A percentile compares a stretch with the other conserved stretches of the same genome.
Evolutionary conservation across 2,329 filamentous ascomycete genomes (phyloP).

Genomic region (Penicillium freii): DNA sequence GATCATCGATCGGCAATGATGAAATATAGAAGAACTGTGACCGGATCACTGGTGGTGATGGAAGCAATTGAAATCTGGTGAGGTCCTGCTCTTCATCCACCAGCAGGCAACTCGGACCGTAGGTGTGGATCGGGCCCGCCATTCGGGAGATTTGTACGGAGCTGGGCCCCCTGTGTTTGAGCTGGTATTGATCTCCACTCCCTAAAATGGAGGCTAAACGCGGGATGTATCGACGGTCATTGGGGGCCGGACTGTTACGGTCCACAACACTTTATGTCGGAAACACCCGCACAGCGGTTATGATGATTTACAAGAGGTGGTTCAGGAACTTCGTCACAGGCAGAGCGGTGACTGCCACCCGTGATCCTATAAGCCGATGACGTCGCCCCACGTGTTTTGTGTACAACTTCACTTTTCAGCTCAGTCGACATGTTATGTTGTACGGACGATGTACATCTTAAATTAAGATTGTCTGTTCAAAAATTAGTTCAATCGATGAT

Average conservation of each 20-base stretch:
- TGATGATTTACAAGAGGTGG: background rate
- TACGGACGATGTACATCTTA: background rate
- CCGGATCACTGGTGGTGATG: conserved; percentile 57
- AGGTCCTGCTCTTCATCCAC: conserved; percentile 38
- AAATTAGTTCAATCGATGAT: background rate
- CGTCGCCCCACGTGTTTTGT: conserved; percentile 36
- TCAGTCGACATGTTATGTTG: background rate
- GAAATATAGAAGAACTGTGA: conserved; percentile 86
- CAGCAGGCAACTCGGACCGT: conserved; percentile 57
- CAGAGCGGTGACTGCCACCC: conserved; percentile 5
- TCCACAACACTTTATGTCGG: conserved; percentile 4
- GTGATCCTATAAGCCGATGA: conserved; percentile 29
- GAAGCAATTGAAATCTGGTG: conserved; percentile 34
- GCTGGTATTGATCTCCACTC: conserved; percentile 4
- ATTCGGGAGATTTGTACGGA: conserved; percentile 24
- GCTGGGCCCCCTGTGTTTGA: background rate
- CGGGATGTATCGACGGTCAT: conserved; percentile 13
- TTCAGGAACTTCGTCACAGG: background rate
- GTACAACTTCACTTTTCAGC: background rate
- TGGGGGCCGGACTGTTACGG: conserved; percentile 5
- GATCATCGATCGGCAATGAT: conserved; percentile 79
- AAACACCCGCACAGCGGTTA: conserved; percentile 3
- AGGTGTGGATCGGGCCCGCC: conserved; percentile 55
- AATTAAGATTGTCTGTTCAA: background rate
- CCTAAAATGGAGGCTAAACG: conserved; percentile 4